Base-by-base conservation (phyloP, 148 eudicot genomes). In the Agrostemma githago region DNA sequence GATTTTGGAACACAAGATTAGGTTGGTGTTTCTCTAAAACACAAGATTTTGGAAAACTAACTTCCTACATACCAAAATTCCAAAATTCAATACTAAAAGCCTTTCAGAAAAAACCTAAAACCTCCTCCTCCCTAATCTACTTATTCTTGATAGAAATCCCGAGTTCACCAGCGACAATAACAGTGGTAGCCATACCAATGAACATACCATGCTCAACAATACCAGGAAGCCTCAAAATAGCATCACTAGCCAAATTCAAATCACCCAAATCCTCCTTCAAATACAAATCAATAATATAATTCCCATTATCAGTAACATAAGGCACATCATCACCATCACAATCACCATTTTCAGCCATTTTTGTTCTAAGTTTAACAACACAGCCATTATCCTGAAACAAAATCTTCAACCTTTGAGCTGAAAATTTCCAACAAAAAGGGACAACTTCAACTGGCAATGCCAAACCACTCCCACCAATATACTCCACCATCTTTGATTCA, bases 361-460 rank as follows among this genome's bases (percentile, higher is more conserved):
- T 26, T 26, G 34, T 26, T 26, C 34, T 26, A 26, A 26, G 34
- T 26, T 26, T 26, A 26, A 26, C 34, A 26, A 26, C 34, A 26
- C 34, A 26, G 69, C 88, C 92, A 8, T 84, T 71, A 4, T 85
- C 74, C 60, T 78, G 73, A 71, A 92, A 90, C 86, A 92, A 69
- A 37, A 48, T 66, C 70, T 60, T 75, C 3, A 92, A 85, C 82
- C 85, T 87, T 37, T 82, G 34, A 26, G 34, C 34, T 26, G 34
- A 26, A 26, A 26, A 26, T 26, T 26, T 26, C 34, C 34, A 26
- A 78, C 96, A 90, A 81, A 92, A 92, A 0, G 91, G 96, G 8
- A 90, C 89, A 56, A 92, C 83, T 78, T 92, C 96, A 17, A 92
- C 89, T 3, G 97, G 96, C 90, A 92, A 81, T 51, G 97, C 96